A percentile compares a stretch with the other conserved stretches of the same genome.
phyloP scores from a whole-genome alignment of 768 basidiomycete species.

The Boletus reticuloceps region DNA sequence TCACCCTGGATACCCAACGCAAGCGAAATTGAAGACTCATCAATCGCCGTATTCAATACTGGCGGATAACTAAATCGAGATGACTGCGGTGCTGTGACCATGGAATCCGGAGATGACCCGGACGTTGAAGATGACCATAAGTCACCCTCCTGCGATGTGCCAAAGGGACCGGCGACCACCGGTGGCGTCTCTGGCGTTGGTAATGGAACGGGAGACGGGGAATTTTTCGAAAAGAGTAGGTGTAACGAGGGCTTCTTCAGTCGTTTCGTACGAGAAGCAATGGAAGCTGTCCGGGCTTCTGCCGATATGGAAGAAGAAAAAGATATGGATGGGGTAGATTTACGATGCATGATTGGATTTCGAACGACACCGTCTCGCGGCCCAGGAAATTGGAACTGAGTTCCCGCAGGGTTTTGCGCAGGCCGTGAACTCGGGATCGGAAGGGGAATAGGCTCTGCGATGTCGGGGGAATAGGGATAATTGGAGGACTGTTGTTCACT shows the following conservation, averaged over 20 bases:
- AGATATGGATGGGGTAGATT: constrained; percentile 35
- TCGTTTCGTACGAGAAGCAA: constrained; percentile 32
- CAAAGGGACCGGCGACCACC: constrained; percentile 8
- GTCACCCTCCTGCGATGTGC: constrained; percentile 14
- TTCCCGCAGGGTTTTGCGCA: constrained; percentile 11
- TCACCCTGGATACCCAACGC: constrained; percentile 29
- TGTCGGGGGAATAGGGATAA: constrained; percentile 22
- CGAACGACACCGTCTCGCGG: constrained; percentile 29
- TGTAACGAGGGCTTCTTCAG: constrained; percentile 70
- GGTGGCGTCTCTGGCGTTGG: constrained; percentile 31
- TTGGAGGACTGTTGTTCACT: constrained; percentile 25
- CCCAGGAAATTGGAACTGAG: constrained; percentile 48
- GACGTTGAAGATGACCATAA: constrained; percentile 28
- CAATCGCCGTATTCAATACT: constrained; percentile 59
- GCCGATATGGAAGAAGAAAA: constrained; percentile 30
- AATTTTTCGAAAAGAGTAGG: constrained; percentile 65
- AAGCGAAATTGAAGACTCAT: constrained; percentile 48
- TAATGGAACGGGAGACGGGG: constrained; percentile 45
- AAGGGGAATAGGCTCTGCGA: constrained; percentile 30
- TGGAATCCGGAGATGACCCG: constrained; percentile 39
- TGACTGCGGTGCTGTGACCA: constrained; percentile 58
- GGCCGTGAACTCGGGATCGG: constrained; percentile 24
- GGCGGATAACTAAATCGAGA: constrained; percentile 50
- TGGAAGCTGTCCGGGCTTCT: constrained; percentile 38
- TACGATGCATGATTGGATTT: constrained; percentile 34